Evolutionary conservation across 306 rosid species (phyloP), one percentile per base, ranked within the genome.

Genomic region (Lithocarpus polystachyus): DNA sequence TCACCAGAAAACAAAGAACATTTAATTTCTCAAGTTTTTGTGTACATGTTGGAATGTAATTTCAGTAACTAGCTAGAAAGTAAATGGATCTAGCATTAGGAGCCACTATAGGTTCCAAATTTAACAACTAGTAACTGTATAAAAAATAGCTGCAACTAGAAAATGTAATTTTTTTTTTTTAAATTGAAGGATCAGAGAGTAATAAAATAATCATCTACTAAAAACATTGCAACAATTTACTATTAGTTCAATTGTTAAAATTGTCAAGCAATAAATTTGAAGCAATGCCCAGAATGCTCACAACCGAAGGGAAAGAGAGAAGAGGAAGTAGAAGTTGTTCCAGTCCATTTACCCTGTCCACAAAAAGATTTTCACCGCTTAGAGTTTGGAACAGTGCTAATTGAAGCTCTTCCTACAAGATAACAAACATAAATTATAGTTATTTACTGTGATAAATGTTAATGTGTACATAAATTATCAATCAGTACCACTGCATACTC

Each of bases 361-460:
- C 84, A 69, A 94, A 89, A 26, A 94, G 92, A 89, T 88, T 88
- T 72, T 89, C 90, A 60, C 88, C 87, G 5, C 76, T 33, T 7
- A 81, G 86, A 51, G 87, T 89, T 54, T 80, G 83, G 72, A 94
- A 81, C 31, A 92, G 75, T 33, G 97, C 98, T 79, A 90, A 86
- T 65, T 87, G 93, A 88, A 94, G 91, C 84, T 94, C 97, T 77
- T 84, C 97, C 97, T 94, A 54, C 69, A 83, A 79, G 51, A 76
- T 28, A 71, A 76, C 26, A 62, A 48, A 48, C 29, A 74, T 19
- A 59, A 3, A 61, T 64, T n/a, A 67, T 57, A 14, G 67, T 51
- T 56, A 72, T n/a, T 79, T 28, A 19, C 68, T 76, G 23, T 9
- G 5, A 51, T 26, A 26, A 15, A 17, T 24, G n/a, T 59, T 12